phyloP scores from a whole-genome alignment of 2,329 filamentous ascomycete genomes.

The Dryadomyces quercivorus region DNA sequence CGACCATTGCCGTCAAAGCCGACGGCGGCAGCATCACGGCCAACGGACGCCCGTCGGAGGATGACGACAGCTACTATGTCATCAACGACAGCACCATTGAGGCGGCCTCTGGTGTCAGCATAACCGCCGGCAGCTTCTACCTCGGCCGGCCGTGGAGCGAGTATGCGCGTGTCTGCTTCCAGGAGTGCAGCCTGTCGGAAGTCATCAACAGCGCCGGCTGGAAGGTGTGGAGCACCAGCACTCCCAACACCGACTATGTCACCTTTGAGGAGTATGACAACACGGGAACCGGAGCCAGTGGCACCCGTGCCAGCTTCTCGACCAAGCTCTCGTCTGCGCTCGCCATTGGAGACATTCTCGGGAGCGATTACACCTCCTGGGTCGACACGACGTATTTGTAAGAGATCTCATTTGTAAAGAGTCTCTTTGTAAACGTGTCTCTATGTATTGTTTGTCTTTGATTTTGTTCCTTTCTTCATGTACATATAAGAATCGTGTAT shows the following conservation, averaged over 20 bases:
- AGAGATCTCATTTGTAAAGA: neutral
- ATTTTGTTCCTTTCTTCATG: no score
- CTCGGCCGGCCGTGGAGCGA: conserved; percentile 36
- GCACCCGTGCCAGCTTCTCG: conserved; percentile 34
- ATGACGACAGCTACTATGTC: conserved; percentile 28
- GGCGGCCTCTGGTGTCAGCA: conserved; percentile 18
- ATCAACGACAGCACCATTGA: conserved; percentile 30
- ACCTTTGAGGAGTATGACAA: conserved; percentile 41
- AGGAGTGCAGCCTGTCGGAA: conserved; percentile 33
- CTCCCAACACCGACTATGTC: conserved; percentile 20
- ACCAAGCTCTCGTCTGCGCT: conserved; percentile 23
- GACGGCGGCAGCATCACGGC: conserved; percentile 19
- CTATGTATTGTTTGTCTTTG: no score
- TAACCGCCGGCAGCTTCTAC: conserved; percentile 40
- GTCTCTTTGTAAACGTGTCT: no score
- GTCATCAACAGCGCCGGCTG: conserved; percentile 50
- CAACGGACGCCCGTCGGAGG: conserved; percentile 18
- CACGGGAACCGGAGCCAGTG: conserved; percentile 40
- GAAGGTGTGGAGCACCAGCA: conserved; percentile 24
- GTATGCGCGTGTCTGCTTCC: conserved; percentile 34
- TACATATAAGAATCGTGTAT: no score
- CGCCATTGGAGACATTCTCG: conserved; percentile 18
- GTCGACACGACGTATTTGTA: conserved; percentile 6
- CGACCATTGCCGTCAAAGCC: conserved; percentile 20
- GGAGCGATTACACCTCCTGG: conserved; percentile 14